phyloP scores from a whole-genome alignment of 345 rosid species.

The Lagerstroemia speciosa region DNA sequence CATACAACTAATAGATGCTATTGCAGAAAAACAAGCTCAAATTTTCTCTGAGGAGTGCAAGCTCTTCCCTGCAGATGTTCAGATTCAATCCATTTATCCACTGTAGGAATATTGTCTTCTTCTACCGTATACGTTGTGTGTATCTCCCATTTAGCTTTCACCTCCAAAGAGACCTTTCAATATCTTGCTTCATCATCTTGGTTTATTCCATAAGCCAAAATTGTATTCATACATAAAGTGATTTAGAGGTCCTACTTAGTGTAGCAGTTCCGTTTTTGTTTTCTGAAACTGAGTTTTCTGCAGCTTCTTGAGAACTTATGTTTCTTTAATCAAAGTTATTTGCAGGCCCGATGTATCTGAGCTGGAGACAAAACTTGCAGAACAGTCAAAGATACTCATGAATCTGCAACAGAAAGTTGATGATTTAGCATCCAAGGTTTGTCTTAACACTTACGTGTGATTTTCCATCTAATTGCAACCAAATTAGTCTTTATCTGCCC shows the following conservation, averaged over 20 bases:
- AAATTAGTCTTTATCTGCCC: background rate
- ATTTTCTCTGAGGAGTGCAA: constrained; percentile 98
- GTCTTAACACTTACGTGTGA: constrained; percentile 8
- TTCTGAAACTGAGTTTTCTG: constrained; percentile 17
- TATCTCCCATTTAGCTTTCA: background rate
- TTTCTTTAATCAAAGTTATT: constrained; percentile 40
- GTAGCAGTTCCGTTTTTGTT: constrained; percentile 9
- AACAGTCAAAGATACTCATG: constrained; percentile 78
- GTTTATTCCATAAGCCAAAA: background rate
- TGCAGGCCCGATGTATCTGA: constrained; percentile 95
- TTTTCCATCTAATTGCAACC: background rate
- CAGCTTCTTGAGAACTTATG: constrained; percentile 16
- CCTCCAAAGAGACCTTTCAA: background rate
- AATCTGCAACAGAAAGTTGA: constrained; percentile 91
- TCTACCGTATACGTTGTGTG: background rate
- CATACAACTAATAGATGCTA: constrained; percentile 76
- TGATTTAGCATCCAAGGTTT: constrained; percentile 93
- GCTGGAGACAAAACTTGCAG: constrained; percentile 79
- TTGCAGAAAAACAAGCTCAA: constrained; percentile 88
- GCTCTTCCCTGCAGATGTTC: constrained; percentile 96
- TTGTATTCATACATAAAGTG: background rate
- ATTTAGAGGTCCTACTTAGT: background rate
- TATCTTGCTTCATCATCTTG: background rate
- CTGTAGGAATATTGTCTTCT: constrained; percentile 37
- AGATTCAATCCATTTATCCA: constrained; percentile 94